Evolutionary conservation across 805 yeast species (phyloP).

Genomic region (Wickerhamiella qilinensis): DNA sequence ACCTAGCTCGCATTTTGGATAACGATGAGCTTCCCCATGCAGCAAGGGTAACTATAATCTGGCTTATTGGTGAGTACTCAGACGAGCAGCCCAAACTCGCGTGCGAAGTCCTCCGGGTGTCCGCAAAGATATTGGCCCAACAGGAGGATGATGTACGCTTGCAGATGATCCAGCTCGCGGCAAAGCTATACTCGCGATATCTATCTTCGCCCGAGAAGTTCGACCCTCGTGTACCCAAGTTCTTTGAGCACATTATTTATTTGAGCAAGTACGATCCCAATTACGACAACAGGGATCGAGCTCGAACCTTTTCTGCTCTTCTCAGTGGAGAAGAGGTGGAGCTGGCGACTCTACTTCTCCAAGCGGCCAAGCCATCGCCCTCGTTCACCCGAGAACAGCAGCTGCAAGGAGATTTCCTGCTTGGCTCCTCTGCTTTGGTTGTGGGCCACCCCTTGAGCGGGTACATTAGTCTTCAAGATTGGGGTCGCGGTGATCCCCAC

Average conservation of each 20-base stretch:
- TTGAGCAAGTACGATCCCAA: conserved; percentile 58
- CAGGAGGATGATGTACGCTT: conserved; percentile 46
- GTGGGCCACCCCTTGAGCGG: conserved; percentile 21
- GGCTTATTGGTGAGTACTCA: conserved; percentile 82
- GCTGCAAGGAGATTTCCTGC: conserved; percentile 8
- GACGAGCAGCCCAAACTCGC: conserved; percentile 32
- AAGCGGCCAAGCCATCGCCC: conserved; percentile 52
- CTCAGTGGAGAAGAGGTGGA: conserved; percentile 37
- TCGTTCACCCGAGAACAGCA: conserved; percentile 10
- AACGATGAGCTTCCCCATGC: conserved; percentile 17
- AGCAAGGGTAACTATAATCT: conserved; percentile 71
- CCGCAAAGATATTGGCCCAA: conserved; percentile 35
- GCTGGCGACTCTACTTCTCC: conserved; percentile 52
- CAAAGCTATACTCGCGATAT: conserved; percentile 50
- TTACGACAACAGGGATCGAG: conserved; percentile 70
- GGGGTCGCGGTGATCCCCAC: conserved; percentile 26
- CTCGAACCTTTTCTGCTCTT: conserved; percentile 53
- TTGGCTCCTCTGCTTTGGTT: conserved; percentile 20
- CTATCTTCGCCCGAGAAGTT: conserved; percentile 23
- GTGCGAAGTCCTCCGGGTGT: conserved; percentile 57
- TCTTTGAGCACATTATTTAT: conserved; percentile 47
- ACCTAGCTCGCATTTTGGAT: conserved; percentile 14
- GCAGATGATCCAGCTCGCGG: conserved; percentile 56
- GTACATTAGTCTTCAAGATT: conserved; percentile 24
- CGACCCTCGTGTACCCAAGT: conserved; percentile 22